phyloP scores from a whole-genome alignment of 2,329 filamentous ascomycete genomes.

The Aspergillus floridensis region DNA sequence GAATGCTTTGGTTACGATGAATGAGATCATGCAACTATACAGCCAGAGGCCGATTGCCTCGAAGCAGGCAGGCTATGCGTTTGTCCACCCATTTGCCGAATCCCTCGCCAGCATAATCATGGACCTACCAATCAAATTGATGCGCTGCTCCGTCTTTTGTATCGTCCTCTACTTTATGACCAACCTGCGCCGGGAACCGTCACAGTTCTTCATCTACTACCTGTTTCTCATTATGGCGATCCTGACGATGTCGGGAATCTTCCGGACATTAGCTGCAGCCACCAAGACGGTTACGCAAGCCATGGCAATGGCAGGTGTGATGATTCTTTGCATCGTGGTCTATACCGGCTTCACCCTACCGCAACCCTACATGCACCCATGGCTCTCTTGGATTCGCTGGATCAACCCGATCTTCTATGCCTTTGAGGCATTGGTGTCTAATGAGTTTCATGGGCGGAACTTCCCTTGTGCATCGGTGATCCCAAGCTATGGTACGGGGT shows the following conservation, averaged over 20 bases:
- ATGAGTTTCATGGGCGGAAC: constrained; percentile 31
- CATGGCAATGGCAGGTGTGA: constrained; percentile 47
- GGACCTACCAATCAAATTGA: constrained; percentile 11
- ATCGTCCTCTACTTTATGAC: constrained; percentile 58
- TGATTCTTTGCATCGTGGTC: constrained; percentile 31
- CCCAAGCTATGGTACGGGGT: constrained; percentile 11
- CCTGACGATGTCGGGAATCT: constrained; percentile 55
- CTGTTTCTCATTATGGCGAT: constrained; percentile 48
- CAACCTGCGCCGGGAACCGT: constrained; percentile 48
- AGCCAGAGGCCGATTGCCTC: constrained; percentile 13
- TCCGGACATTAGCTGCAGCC: constrained; percentile 52
- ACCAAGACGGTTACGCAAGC: constrained; percentile 46
- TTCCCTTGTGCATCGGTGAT: constrained; percentile 22
- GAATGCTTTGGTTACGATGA: constrained; percentile 73
- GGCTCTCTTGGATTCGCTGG: constrained; percentile 46
- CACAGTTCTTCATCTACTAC: constrained; percentile 59
- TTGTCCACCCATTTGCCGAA: constrained; percentile 16
- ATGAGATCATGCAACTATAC: constrained; percentile 51
- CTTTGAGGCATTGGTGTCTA: constrained; percentile 31
- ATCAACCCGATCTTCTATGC: constrained; percentile 34
- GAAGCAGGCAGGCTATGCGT: constrained; percentile 15
- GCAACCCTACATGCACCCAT: constrained; percentile 47
- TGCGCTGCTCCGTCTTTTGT: constrained; percentile 6
- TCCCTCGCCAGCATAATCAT: constrained; percentile 12
- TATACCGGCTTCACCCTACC: constrained; percentile 42